Conservation (phyloP, 2,329 filamentous ascomycete genomes). For the Alternaria solani region DNA sequence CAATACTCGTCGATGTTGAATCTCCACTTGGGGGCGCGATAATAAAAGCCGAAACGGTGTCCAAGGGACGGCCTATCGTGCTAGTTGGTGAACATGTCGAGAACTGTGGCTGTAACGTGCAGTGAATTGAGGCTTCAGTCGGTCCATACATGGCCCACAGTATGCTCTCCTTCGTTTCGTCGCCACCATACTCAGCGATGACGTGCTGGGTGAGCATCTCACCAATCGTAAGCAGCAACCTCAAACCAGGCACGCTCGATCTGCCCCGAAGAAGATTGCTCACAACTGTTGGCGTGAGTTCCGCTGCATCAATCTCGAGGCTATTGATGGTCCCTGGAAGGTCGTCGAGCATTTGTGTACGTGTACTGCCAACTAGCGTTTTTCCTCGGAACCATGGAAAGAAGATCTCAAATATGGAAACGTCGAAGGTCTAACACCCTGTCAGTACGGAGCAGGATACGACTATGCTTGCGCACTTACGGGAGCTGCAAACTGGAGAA, state of each 20-base stretch:
- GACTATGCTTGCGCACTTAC: slow-evolving; percentile 3
- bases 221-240: slow-evolving; percentile 82
- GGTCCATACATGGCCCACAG: slow-evolving; percentile 95
- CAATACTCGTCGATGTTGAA: slow-evolving; percentile 45
- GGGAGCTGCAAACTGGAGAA: slow-evolving; percentile 89
- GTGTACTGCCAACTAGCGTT: slow-evolving; percentile 76
- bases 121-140: slow-evolving; percentile 91
- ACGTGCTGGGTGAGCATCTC: slow-evolving; percentile 88
- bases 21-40: slow-evolving; percentile 57
- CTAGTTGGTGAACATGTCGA: slow-evolving; percentile 63
- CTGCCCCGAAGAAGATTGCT: slow-evolving; percentile 77
- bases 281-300: slow-evolving; percentile 88
- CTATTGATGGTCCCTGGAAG: slow-evolving; percentile 71
- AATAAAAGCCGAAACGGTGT: slow-evolving; percentile 82
- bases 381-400: slow-evolving; percentile 79
- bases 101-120: slow-evolving; percentile 75
- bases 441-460: slow-evolving; percentile 5
- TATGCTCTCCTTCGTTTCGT: slow-evolving; percentile 63
- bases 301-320: slow-evolving; percentile 80
- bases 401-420: slow-evolving; percentile 94
- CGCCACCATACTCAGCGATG: slow-evolving; percentile 78
- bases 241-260: slow-evolving; percentile 70
- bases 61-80: slow-evolving; percentile 79
- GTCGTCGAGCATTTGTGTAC: slow-evolving; percentile 76
- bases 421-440: slow-evolving; percentile 74